phyloP scores from a whole-genome alignment of 306 rosid species.

The Trichosanthes cucumerina region DNA sequence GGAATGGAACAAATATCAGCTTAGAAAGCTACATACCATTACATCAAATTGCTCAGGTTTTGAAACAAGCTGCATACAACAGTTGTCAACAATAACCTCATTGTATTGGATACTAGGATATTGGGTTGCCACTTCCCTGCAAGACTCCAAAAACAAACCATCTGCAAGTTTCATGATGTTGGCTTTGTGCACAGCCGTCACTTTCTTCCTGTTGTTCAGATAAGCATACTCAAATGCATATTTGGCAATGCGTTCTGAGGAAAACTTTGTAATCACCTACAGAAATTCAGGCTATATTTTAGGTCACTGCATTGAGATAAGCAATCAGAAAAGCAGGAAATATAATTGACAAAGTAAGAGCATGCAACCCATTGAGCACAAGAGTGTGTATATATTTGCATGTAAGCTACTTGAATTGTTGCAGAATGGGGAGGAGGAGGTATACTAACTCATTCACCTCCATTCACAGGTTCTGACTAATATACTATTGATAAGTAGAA shows the following conservation, averaged over 20 bases:
- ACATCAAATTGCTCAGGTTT: constrained; percentile 14
- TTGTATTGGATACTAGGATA: constrained; percentile 52
- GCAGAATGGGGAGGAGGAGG: background rate
- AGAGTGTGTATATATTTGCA: background rate
- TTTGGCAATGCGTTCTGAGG: constrained; percentile 30
- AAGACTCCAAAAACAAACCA: constrained; percentile 76
- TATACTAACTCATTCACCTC: background rate
- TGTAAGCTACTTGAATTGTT: background rate
- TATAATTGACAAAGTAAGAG: background rate
- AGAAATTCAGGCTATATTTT: background rate
- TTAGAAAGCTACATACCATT: background rate
- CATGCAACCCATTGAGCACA: background rate
- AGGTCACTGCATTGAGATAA: background rate
- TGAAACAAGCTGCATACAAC: constrained; percentile 37
- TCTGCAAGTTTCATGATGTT: constrained; percentile 95
- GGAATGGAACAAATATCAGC: background rate
- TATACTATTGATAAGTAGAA: background rate
- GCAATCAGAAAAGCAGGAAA: background rate
- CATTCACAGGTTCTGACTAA: background rate
- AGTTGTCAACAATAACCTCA: constrained; percentile 72
- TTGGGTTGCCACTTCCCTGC: constrained; percentile 50
- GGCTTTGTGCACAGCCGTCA: constrained; percentile 95
- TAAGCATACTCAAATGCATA: constrained; percentile 93
- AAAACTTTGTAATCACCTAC: background rate
- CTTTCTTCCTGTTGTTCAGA: constrained; percentile 77